Conservation (phyloP, 495 filamentous ascomycete species). For the Lepidopterella palustris region DNA sequence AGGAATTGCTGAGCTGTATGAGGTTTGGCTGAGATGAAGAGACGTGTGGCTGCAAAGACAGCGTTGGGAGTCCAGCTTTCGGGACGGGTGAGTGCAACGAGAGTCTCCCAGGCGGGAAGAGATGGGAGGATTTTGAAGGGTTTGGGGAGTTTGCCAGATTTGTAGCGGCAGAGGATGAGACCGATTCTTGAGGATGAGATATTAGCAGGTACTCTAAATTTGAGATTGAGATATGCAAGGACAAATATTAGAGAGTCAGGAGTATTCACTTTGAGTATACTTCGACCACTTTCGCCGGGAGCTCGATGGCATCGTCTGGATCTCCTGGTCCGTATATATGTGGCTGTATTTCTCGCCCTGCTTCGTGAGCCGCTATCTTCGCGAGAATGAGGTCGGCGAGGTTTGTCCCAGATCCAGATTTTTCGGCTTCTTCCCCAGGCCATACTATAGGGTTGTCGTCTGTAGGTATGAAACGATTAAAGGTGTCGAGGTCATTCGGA, state of each 20-base stretch:
- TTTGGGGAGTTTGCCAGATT: slow-evolving; percentile 90
- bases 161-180: slow-evolving; percentile 82
- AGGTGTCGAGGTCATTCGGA: slow-evolving; percentile 81
- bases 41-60: slow-evolving; percentile 74
- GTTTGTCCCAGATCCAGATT: slow-evolving; percentile 52
- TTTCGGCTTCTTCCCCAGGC: slow-evolving; percentile 33
- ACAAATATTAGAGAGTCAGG: neutral
- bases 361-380: slow-evolving; percentile 91
- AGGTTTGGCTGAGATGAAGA: slow-evolving; percentile 80
- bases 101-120: slow-evolving; percentile 81
- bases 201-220: slow-evolving; percentile 11
- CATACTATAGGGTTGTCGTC: slow-evolving; percentile 39
- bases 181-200: slow-evolving; percentile 46
- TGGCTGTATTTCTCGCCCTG: slow-evolving; percentile 35
- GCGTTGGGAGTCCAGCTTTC: slow-evolving; percentile 84
- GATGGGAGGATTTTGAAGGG: slow-evolving; percentile 95
- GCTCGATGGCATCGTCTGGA: slow-evolving; percentile 70
- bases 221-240: neutral
- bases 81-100: slow-evolving; percentile 73
- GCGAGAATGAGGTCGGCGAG: slow-evolving; percentile 86
- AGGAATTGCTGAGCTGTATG: slow-evolving; percentile 71
- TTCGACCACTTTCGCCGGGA: slow-evolving; percentile 87
- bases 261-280: slow-evolving; percentile 76
- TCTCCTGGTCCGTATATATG: slow-evolving; percentile 14
- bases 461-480: slow-evolving; percentile 78